Conservation (phyloP, 176 grass and related monocot genomes). For the Phyllostachys edulis region DNA sequence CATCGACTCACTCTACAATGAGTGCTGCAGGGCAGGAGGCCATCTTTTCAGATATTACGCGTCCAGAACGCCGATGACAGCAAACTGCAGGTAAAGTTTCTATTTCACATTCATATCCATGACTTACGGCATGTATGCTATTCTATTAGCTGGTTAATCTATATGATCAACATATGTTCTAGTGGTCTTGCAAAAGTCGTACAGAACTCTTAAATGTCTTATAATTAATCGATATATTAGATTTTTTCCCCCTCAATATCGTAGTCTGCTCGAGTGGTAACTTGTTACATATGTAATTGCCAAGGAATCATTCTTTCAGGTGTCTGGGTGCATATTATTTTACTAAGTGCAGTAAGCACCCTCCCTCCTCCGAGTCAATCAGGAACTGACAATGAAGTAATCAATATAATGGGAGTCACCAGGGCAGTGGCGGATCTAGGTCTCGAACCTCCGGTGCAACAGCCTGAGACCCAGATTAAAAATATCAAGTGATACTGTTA, state of each 20-base stretch:
- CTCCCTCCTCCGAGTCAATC: too few relatives aligned
- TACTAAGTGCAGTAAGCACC: too few relatives aligned
- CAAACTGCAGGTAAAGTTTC: neutral
- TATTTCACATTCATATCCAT: neutral
- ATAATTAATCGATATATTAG: neutral
- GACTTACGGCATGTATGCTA: neutral
- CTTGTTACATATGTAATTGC: too few relatives aligned
- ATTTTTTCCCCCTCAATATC: neutral
- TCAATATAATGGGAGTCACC: neutral
- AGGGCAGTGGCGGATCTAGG: too few relatives aligned
- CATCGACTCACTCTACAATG: neutral
- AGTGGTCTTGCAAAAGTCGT: neutral
- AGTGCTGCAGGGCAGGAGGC: neutral
- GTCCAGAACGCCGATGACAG: slow-evolving; percentile 10
- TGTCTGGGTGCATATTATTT: too few relatives aligned
- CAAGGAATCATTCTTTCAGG: too few relatives aligned
- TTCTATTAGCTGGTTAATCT: neutral
- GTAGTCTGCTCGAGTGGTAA: too few relatives aligned
- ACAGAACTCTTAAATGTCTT: neutral
- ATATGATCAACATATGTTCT: neutral
- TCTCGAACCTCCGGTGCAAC: too few relatives aligned
- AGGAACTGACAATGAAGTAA: neutral
- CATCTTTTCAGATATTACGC: neutral
- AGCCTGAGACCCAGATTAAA: too few relatives aligned
- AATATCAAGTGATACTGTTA: too few relatives aligned